A percentile compares a stretch with the other conserved stretches of the same genome.
Evolutionary conservation across 805 yeast genomes (phyloP).

Genomic region (Wickerhamiella alocasiicola): DNA sequence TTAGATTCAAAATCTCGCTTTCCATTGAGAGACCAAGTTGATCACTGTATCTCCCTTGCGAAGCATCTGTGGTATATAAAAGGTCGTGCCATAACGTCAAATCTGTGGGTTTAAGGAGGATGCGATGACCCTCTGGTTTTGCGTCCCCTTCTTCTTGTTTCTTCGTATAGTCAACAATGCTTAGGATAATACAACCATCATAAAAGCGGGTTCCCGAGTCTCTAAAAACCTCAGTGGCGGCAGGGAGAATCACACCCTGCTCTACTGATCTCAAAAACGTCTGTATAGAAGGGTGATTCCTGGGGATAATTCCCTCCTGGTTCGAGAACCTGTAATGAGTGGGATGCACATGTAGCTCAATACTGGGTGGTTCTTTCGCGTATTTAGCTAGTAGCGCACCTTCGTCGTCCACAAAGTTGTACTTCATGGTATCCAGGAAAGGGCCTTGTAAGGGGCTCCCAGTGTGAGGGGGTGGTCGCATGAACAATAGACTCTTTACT

Average conservation of each 20-base stretch:
- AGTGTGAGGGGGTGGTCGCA: too few relatives aligned
- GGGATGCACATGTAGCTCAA: constrained; percentile 82
- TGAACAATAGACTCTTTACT: not conserved
- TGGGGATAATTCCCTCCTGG: constrained; percentile 78
- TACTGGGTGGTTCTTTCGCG: constrained; percentile 62
- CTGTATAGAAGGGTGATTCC: constrained; percentile 60
- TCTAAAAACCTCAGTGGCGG: constrained; percentile 75
- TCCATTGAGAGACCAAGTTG: constrained; percentile 69
- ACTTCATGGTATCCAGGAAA: too few relatives aligned
- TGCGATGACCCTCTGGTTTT: constrained; percentile 62
- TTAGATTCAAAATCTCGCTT: constrained; percentile 68
- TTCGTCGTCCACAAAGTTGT: constrained; percentile 44
- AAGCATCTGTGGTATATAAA: constrained; percentile 70
- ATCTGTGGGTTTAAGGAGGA: constrained; percentile 70
- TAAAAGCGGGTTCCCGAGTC: constrained; percentile 76
- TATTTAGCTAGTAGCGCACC: constrained; percentile 66
- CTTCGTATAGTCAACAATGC: constrained; percentile 61
- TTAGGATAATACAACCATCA: constrained; percentile 80
- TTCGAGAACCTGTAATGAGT: constrained; percentile 86
- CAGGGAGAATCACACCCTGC: constrained; percentile 73
- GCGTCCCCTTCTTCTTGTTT: constrained; percentile 19
- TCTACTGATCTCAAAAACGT: constrained; percentile 67
- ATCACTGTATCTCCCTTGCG: constrained; percentile 57
- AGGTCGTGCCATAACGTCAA: constrained; percentile 74
- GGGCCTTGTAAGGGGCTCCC: too few relatives aligned